Base-by-base conservation (phyloP, 371 early-diverging fungal species). In the Dinochytrium kinnereticum region DNA sequence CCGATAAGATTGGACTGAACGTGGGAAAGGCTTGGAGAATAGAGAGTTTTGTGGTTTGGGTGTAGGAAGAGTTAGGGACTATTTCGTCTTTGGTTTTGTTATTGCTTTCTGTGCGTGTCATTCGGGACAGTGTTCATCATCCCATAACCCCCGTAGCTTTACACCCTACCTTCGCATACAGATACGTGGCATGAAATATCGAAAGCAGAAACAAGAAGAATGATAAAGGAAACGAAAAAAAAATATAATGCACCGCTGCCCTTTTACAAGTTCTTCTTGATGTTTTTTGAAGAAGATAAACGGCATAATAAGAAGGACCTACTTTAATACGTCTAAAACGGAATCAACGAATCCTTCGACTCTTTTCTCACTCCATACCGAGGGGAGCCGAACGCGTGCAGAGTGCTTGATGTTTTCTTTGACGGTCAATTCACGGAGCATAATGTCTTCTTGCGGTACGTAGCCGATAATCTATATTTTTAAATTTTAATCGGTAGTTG, bases 1-100 rank as follows among this genome's bases (percentile, higher is more conserved):
- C 93, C 98, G 93, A 30, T 96, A 92, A 74, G 92, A 89, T 68
- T 93, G 91, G 38, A 91, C 90, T 49, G 92, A 88, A 74, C 93
- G 88, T 40, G 81, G 64, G 53, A 73, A 64, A 81, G 90, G 86
- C 66, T 66, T 17, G 38, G n/a, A n/a, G n/a, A n/a, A n/a, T n/a
- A n/a, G n/a, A n/a, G n/a, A n/a, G n/a, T n/a, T n/a, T n/a, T n/a
- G n/a, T n/a, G n/a, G n/a, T n/a, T n/a, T n/a, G n/a, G n/a, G n/a
- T n/a, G n/a, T n/a, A n/a, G n/a, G n/a, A n/a, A n/a, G n/a, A n/a
- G n/a, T n/a, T n/a, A n/a, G n/a, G n/a, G n/a, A n/a, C n/a, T n/a
- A n/a, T n/a, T n/a, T n/a, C n/a, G n/a, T n/a, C n/a, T n/a, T n/a
- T n/a, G n/a, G n/a, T n/a, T n/a, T n/a, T n/a, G n/a, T n/a, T n/a